Evolutionary conservation across 495 filamentous ascomycete species (phyloP), one percentile per base, ranked within the genome.

Genomic region (Letharia lupina): DNA sequence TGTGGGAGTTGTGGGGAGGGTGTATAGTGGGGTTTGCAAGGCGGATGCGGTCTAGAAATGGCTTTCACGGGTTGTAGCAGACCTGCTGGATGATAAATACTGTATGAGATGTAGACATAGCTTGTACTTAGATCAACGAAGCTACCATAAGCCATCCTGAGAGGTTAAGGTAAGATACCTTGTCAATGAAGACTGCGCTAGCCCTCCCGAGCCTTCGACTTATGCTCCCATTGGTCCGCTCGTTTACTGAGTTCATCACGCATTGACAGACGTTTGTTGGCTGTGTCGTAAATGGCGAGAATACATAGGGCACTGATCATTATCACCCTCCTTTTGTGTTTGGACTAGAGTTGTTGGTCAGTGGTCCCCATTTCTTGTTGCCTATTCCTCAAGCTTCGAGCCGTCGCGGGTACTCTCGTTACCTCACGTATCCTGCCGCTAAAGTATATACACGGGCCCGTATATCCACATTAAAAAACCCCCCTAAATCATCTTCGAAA

Each of bases 1-100:
- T 87, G 84, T 72, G 77, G 76, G 50, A 76, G 71, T 18, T 87
- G 83, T 74, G 76, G 75, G 50, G 58, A 67, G 60, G 66, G 52
- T 42, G 58, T 65, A 33, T 67, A 63, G 64, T 28, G 54, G n/a
- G 45, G 18, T 62, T 41, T 39, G 42, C 23, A 18, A 18, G 45
- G n/a, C 44, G 37, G 7, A 20, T 64, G 37, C 50, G 0, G n/a
- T 57, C 9, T 58, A 10, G 44, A 18, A 10, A 16, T 10, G 10
- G 23, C 31, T 0, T 9, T 31, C 16, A 31, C 9, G 47, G 47
- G 9, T 23, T 9, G n/a, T 23, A 3, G n/a, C n/a, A 48, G n/a
- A 48, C 6, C 13, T 52, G 48, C 23, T 31, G 48, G n/a, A 52
- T 13, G 11, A 3, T 23, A 10, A 31, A 13, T 28, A 13, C 8